phyloP scores from a whole-genome alignment of 768 basidiomycete species.

The Gloeophyllum trabeum region DNA sequence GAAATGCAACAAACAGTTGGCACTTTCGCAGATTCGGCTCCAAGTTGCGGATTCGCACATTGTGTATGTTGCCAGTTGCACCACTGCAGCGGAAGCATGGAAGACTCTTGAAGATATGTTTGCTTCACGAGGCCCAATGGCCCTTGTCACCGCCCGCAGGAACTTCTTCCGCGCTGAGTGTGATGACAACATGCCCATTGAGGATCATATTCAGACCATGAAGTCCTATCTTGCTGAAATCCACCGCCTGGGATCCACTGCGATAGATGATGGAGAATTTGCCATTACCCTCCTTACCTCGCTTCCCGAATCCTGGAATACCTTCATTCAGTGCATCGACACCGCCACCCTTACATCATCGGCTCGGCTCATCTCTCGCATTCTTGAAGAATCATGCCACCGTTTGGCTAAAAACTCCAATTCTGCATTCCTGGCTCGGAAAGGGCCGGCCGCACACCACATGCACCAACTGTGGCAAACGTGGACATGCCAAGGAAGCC shows the following conservation, averaged over 20 bases:
- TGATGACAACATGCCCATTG: slow-evolving; percentile 19
- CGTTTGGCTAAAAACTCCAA: no score
- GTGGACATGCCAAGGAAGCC: slow-evolving; percentile 14
- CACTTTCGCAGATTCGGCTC: slow-evolving; percentile 19
- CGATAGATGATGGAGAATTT: slow-evolving; percentile 8
- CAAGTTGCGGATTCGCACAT: slow-evolving; percentile 16
- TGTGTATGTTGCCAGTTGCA: slow-evolving; percentile 16
- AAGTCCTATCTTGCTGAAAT: slow-evolving; percentile 12
- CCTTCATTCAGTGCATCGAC: slow-evolving; percentile 10
- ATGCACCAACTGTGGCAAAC: slow-evolving; percentile 19
- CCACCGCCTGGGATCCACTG: neutral
- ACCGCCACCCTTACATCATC: slow-evolving; percentile 4
- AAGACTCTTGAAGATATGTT: slow-evolving; percentile 16
- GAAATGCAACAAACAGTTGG: no score
- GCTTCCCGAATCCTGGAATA: slow-evolving; percentile 12
- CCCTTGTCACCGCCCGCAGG: slow-evolving; percentile 14
- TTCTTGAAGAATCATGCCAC: slow-evolving; percentile 2
- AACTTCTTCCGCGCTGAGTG: slow-evolving; percentile 16
- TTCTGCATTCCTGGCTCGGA: no score
- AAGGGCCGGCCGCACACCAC: no score
- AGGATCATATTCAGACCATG: slow-evolving; percentile 20
- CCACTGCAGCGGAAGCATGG: slow-evolving; percentile 18
- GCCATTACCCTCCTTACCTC: slow-evolving; percentile 9
- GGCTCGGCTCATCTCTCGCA: slow-evolving; percentile 7
- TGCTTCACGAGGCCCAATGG: slow-evolving; percentile 17